Evolutionary conservation across 805 yeast genomes (phyloP).

Genomic region (Brettanomyces custersianus): DNA sequence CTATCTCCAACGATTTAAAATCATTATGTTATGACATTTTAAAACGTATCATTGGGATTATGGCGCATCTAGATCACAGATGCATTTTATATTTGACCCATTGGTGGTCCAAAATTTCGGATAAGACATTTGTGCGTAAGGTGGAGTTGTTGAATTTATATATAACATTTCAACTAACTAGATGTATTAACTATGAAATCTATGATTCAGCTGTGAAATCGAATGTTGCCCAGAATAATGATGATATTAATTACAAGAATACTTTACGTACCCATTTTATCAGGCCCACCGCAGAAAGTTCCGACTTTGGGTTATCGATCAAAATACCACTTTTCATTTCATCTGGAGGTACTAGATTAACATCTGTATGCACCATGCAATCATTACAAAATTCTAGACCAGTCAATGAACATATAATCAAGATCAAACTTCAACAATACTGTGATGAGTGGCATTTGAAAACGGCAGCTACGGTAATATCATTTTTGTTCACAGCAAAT

Average conservation of each 20-base stretch:
- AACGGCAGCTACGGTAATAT: constrained; percentile 53
- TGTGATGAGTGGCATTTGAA: constrained; percentile 76
- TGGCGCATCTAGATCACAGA: constrained; percentile 40
- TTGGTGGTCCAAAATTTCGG: constrained; percentile 42
- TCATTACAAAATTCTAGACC: background rate
- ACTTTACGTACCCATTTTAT: constrained; percentile 16
- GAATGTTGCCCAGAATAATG: constrained; percentile 15
- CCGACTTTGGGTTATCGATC: constrained; percentile 18
- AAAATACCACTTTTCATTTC: constrained; percentile 19
- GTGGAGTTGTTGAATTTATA: constrained; percentile 68
- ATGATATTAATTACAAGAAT: constrained; percentile 24
- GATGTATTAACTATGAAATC: constrained; percentile 32
- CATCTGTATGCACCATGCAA: constrained; percentile 11
- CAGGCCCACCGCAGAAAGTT: constrained; percentile 17
- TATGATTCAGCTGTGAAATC: constrained; percentile 11
- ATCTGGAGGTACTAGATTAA: constrained; percentile 10
- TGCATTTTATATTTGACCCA: constrained; percentile 37
- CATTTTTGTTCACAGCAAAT: constrained; percentile 49
- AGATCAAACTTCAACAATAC: constrained; percentile 49
- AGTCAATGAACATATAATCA: constrained; percentile 19
- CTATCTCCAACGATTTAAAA: constrained; percentile 24
- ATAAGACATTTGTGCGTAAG: constrained; percentile 36
- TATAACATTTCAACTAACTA: constrained; percentile 65
- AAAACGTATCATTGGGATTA: constrained; percentile 59
- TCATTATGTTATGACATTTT: constrained; percentile 57